Conservation (phyloP, 306 rosid genomes). For the Adenanthera pavonina region DNA sequence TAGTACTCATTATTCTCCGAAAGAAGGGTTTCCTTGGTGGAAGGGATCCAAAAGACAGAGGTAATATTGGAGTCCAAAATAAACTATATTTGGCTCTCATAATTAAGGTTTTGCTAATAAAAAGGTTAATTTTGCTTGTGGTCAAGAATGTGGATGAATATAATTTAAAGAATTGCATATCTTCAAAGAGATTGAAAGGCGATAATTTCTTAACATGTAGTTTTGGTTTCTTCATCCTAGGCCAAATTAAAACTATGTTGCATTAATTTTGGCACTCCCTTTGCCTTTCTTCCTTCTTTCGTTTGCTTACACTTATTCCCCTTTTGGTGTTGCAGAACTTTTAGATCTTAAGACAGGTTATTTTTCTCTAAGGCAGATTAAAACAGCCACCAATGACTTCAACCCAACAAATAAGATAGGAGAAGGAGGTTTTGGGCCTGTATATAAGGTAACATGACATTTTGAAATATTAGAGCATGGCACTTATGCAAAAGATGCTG, state of each 20-base stretch:
- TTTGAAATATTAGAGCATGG: background rate
- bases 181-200: constrained; percentile 6
- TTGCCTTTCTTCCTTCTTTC: background rate
- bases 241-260: no score
- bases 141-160: background rate
- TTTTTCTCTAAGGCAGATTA: constrained; percentile 64
- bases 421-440: constrained; percentile 85
- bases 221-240: constrained; percentile 8
- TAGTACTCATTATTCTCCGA: constrained; percentile 53
- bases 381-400: constrained; percentile 64
- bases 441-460: constrained; percentile 58
- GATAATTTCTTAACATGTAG: constrained; percentile 4
- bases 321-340: constrained; percentile 45
- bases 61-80: constrained; percentile 42
- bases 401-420: constrained; percentile 66
- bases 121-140: background rate
- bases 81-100: background rate
- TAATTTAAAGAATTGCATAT: background rate
- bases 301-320: no score
- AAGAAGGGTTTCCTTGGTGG: constrained; percentile 55
- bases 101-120: background rate
- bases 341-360: constrained; percentile 61
- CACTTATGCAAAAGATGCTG: constrained; percentile 11
- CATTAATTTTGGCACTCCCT: no score
- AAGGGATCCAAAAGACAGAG: constrained; percentile 52